These are phyloP conservation scores for Alternaria rosae DNA, from an alignment of 2,329 filamentous ascomycete species.

Conservation along the genomic window DNA sequence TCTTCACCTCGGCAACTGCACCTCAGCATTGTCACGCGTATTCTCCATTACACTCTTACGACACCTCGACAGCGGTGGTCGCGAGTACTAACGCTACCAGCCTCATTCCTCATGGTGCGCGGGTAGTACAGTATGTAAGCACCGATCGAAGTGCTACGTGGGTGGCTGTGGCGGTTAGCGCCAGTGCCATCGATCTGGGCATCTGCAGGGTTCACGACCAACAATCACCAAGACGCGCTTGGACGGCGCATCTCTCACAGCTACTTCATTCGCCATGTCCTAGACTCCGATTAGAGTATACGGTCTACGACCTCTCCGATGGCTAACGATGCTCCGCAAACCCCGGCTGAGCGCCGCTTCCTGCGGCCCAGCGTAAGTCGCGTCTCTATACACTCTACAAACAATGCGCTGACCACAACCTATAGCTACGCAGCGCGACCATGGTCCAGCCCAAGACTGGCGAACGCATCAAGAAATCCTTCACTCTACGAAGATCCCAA, in stretches of 20 bases:
- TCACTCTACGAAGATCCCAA: slow-evolving; percentile 69
- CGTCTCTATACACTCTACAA: not conserved
- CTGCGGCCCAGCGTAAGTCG: slow-evolving; percentile 47
- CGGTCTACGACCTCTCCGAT: slow-evolving; percentile 22
- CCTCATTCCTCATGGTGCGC: not conserved
- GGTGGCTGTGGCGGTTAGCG: slow-evolving; percentile 22
- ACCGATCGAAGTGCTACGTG: not conserved
- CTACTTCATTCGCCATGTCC: slow-evolving; percentile 14
- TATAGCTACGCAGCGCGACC: slow-evolving; percentile 78
- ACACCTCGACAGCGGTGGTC: not conserved
- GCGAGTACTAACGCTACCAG: not conserved
- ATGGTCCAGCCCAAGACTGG: slow-evolving; percentile 88
- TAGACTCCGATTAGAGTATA: slow-evolving; percentile 6
- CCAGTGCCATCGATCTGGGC: slow-evolving; percentile 21
- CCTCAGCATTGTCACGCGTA: not conserved
- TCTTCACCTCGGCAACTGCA: not conserved
- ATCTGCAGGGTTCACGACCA: slow-evolving; percentile 20
- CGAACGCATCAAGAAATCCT: slow-evolving; percentile 79
- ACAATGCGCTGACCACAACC: slow-evolving; percentile 26
- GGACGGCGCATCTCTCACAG: slow-evolving; percentile 5
- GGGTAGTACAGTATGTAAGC: not conserved
- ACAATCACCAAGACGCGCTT: slow-evolving; percentile 1
- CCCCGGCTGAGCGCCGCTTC: slow-evolving; percentile 45
- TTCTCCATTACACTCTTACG: not conserved
- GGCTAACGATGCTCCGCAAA: slow-evolving; percentile 39